Evolutionary conservation across 805 yeast genomes (phyloP).

Genomic region (Hermanozyma aechmeae): DNA sequence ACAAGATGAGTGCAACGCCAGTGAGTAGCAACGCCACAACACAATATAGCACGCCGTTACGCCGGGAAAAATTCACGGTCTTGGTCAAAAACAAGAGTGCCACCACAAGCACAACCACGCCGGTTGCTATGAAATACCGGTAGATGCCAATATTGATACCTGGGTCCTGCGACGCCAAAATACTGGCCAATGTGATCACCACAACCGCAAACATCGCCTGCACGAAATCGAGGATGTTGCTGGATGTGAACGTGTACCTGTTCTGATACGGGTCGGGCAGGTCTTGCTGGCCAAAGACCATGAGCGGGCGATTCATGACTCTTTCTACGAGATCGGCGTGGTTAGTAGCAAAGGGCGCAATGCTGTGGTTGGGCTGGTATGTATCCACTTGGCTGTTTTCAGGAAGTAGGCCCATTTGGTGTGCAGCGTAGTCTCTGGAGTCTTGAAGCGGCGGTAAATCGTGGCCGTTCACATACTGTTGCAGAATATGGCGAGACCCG

Average conservation of each 20-base stretch:
- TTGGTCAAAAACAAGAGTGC: conserved; percentile 26
- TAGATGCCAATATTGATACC: conserved; percentile 17
- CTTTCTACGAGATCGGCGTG: conserved; percentile 14
- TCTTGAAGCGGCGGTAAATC: conserved; percentile 18
- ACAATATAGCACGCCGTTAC: conserved; percentile 34
- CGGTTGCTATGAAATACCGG: conserved; percentile 28
- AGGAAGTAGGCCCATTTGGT: conserved; percentile 1
- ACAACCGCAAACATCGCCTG: conserved; percentile 21
- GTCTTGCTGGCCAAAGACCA: conserved; percentile 7
- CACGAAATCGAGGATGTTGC: conserved; percentile 19
- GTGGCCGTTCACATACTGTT: conserved; percentile 3
- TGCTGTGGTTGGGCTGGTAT: too few species aligned
- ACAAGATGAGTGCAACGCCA: conserved; percentile 24
- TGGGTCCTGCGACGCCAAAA: conserved; percentile 15
- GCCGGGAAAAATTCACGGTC: conserved; percentile 28
- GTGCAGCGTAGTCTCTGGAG: conserved; percentile 8
- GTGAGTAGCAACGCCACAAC: conserved; percentile 23
- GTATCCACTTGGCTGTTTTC: too few species aligned
- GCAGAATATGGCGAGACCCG: conserved; percentile 1
- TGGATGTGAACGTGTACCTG: conserved; percentile 12
- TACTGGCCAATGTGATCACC: conserved; percentile 17
- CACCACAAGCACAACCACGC: conserved; percentile 21
- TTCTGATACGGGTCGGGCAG: conserved; percentile 2
- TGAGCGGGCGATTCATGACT: conserved; percentile 26
- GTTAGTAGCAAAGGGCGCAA: too few species aligned